Conservation (phyloP, 208 protist genomes). For the Wallacemonas sp. region DNA sequence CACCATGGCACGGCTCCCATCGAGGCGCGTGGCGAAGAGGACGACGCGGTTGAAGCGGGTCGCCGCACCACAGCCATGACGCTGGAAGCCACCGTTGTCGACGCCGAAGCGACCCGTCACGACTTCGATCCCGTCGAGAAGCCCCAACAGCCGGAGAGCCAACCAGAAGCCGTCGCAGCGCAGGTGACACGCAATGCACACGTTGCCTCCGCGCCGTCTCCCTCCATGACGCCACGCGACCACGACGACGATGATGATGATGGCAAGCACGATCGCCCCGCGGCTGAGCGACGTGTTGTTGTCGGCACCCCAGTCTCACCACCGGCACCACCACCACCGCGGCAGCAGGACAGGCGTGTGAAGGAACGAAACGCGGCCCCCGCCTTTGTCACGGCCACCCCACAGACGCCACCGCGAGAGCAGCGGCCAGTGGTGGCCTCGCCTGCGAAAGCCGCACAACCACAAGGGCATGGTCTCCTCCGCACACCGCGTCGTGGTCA, state of each 20-base stretch:
- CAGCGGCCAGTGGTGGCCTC: no score
- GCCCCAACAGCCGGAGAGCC: background rate
- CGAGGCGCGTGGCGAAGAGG: no score
- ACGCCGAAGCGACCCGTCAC: background rate
- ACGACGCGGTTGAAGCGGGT: constrained; percentile 11
- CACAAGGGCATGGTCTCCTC: no score
- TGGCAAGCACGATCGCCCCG: background rate
- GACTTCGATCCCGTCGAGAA: constrained; percentile 9
- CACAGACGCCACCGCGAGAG: no score
- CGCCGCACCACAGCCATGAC: constrained; percentile 26
- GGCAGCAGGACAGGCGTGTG: background rate
- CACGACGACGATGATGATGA: background rate
- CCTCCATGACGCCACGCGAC: constrained; percentile 13
- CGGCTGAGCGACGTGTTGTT: no score
- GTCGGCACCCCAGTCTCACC: no score
- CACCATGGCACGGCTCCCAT: no score
- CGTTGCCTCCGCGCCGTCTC: constrained; percentile 4
- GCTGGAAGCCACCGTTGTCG: constrained; percentile 3
- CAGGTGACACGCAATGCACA: background rate
- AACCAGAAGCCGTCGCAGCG: background rate
- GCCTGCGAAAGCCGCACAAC: no score
- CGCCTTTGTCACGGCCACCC: no score
- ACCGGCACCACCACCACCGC: background rate
- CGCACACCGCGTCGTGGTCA: constrained; percentile 2
- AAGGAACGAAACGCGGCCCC: no score